Percentiles rank a stretch among this genome's conserved stretches.
Conservation (phyloP, 2,329 filamentous ascomycete genomes). For the Neonectria neomacrospora region DNA sequence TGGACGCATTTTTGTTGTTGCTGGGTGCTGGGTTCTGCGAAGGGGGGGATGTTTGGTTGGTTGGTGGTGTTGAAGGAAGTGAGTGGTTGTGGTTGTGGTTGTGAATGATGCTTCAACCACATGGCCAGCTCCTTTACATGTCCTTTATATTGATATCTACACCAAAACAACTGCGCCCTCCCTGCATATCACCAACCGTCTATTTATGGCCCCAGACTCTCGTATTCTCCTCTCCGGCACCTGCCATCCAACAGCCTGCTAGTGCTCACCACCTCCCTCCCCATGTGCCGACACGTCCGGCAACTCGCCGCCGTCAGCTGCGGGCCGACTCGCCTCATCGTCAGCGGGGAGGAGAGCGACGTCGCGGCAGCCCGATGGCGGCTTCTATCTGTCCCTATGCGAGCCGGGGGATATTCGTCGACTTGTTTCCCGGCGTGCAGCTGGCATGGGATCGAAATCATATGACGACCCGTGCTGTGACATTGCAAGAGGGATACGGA, state of each 20-base stretch:
- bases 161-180: neutral
- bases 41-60: neutral
- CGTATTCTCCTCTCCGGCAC: constrained; percentile 6
- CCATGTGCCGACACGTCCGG: constrained; percentile 2
- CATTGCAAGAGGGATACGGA: neutral
- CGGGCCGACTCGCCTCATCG: neutral
- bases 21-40: neutral
- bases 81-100: neutral
- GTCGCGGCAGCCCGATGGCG: neutral
- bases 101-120: neutral
- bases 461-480: neutral
- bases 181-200: neutral
- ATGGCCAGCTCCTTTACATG: neutral
- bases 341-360: neutral
- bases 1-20: constrained; percentile 42
- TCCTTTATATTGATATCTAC: neutral
- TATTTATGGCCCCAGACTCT: constrained; percentile 12
- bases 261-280: neutral
- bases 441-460: neutral
- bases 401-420: neutral
- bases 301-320: neutral
- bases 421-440: neutral
- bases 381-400: neutral
- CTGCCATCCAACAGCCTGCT: neutral
- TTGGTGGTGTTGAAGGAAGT: neutral